Base-by-base conservation (phyloP, 2,329 filamentous ascomycete genomes). In the Aspergillus fructus region DNA sequence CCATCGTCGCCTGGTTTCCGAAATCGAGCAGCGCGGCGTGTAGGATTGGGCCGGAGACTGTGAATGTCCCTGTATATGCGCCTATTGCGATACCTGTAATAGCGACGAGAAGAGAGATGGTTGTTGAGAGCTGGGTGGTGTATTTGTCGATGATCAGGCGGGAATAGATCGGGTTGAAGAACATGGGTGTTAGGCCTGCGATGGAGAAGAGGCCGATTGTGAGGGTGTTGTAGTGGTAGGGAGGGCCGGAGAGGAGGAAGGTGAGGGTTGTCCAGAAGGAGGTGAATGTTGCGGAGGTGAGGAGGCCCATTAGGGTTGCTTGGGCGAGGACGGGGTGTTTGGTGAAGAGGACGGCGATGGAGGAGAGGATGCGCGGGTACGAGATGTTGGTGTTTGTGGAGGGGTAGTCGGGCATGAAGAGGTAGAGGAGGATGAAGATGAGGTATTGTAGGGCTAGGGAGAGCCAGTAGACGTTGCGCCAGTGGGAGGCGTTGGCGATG, bases 341-440 rank as follows among this genome's bases (percentile, higher is more conserved):
- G 48, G 83, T 74, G 42, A 90, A 75, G 72, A 93, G 84, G 24
- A 80, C 72, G 2, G 85, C 67, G 23, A 93, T 91, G 30, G 81
- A 84, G 71, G 79, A 82, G 3, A 93, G 78, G 61, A 90, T 85
- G 1, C 77, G 75, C 60, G 85, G 81, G 69, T 93, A 93, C 59
- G 84, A 84, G 0, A 85, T 84, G 1, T 77, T 74, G 0, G 85
- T 85, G 67, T 92, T 93, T 4, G 89, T 89, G 2, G 84, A 82
- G 0, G 90, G 91, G 63, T 94, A 94, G 70, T 93, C 89, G 0
- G 90, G 90, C 87, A 94, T 88, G 72, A 86, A 90, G 45, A 86
- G 69, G 77, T 84, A 93, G 5, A 93, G 81, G 0, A 87, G 74
- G 6, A 77, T 62, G 55, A 88, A 82, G 60, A 93, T 86, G 8